Percentiles rank a stretch among this genome's conserved stretches.
Conservation (phyloP, 805 yeast species). For the Suhomyces prunicola region DNA sequence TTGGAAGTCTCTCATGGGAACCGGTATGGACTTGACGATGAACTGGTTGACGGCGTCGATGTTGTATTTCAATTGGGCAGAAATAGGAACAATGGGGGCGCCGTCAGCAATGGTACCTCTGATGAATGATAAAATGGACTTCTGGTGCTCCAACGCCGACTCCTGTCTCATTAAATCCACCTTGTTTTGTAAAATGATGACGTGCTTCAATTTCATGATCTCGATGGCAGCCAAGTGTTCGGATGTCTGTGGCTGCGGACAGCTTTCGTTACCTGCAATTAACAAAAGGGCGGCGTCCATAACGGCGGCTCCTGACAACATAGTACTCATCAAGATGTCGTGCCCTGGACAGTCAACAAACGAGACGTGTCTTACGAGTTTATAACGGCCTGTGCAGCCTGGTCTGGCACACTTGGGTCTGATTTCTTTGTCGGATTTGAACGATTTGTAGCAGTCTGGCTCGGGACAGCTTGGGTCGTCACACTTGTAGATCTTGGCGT, state of each 20-base stretch:
- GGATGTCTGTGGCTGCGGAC: conserved; percentile 99
- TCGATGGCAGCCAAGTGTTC: conserved; percentile 99
- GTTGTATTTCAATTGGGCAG: conserved; percentile 97
- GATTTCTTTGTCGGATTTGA: conserved; percentile 91
- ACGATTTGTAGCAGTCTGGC: conserved; percentile 93
- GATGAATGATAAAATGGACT: conserved; percentile 86
- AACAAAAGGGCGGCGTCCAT: conserved; percentile 98
- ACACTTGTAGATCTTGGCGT: conserved; percentile 96
- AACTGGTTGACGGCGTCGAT: conserved; percentile 98
- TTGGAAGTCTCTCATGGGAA: conserved; percentile 91
- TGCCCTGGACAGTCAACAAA: conserved; percentile 99
- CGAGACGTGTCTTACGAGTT: conserved; percentile 91
- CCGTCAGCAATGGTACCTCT: conserved; percentile 99
- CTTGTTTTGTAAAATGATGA: conserved; percentile 93
- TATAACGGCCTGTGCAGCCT: conserved; percentile 87
- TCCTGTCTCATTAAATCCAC: conserved; percentile 99
- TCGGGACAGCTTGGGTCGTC: conserved; percentile 81
- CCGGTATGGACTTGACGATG: conserved; percentile 92
- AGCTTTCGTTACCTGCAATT: conserved; percentile 97
- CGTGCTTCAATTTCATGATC: conserved; percentile 97
- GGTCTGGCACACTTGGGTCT: conserved; percentile 86
- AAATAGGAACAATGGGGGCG: conserved; percentile 97
- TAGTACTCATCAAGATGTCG: conserved; percentile 99
- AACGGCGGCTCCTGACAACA: conserved; percentile 99
- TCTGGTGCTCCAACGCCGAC: conserved; percentile 91